Evolutionary conservation across 2,329 filamentous ascomycete genomes (phyloP).

Genomic region (Claviceps digitariae): DNA sequence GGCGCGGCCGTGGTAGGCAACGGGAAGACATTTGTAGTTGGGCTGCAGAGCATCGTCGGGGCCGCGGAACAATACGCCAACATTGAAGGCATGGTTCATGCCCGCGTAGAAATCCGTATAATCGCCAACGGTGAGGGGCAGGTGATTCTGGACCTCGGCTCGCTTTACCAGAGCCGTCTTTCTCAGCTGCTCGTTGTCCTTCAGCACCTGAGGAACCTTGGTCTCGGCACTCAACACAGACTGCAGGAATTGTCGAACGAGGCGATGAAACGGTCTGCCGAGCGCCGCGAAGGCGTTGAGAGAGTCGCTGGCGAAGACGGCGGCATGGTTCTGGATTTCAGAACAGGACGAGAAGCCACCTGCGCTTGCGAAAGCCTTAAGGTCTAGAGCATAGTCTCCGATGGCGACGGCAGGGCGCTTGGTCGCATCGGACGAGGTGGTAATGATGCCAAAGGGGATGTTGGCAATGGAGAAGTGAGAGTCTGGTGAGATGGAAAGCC

Average conservation of each 20-base stretch:
- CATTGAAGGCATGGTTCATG: conserved; percentile 58
- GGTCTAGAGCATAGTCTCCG: conserved; percentile 57
- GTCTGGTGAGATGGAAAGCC: conserved; percentile 13
- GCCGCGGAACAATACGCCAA: conserved; percentile 61
- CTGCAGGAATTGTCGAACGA: conserved; percentile 57
- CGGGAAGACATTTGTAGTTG: conserved; percentile 69
- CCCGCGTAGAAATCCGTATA: conserved; percentile 81
- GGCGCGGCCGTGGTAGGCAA: conserved; percentile 69
- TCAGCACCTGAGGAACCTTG: conserved; percentile 19
- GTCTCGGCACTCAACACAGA: conserved; percentile 44
- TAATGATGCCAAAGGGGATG: conserved; percentile 74
- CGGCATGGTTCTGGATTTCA: conserved; percentile 13
- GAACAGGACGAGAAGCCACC: conserved; percentile 24
- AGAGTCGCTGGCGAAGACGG: conserved; percentile 14
- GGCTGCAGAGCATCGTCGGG: conserved; percentile 62
- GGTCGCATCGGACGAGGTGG: conserved; percentile 38
- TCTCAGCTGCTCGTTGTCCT: conserved; percentile 21
- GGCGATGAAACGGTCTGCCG: conserved; percentile 54
- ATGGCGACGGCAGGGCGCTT: conserved; percentile 59
- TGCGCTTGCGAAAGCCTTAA: conserved; percentile 42
- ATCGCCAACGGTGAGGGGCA: conserved; percentile 67
- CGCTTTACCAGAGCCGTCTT: conserved; percentile 15
- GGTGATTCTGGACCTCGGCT: conserved; percentile 46
- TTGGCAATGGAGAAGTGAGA: conserved; percentile 59
- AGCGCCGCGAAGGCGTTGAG: conserved; percentile 30